Evolutionary conservation across 1,284 basidiomycete species (phyloP).

Genomic region (Ustilago curta): DNA sequence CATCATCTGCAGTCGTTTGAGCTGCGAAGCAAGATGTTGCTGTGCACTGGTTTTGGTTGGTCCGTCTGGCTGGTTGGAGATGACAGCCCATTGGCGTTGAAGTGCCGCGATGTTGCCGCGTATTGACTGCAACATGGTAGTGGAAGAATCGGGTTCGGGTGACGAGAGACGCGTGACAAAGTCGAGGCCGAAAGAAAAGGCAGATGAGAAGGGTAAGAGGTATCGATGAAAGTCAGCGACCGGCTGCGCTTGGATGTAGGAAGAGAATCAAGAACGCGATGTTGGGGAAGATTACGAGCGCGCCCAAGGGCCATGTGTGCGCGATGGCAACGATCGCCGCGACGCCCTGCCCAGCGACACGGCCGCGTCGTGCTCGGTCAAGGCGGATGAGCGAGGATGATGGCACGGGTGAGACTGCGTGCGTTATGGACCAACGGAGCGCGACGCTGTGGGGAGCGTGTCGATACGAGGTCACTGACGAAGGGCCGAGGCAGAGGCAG

Average conservation of each 20-base stretch:
- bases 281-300: background rate
- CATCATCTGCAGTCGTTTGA: constrained; percentile 57
- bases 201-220: background rate
- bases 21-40: constrained; percentile 56
- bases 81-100: constrained; percentile 62
- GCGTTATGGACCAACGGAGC: constrained; percentile 3
- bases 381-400: background rate
- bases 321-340: constrained; percentile 1
- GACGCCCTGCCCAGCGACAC: background rate
- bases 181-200: constrained; percentile 1
- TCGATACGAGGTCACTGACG: constrained; percentile 1
- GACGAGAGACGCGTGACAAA: constrained; percentile 4
- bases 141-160: background rate
- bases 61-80: constrained; percentile 58
- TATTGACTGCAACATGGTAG: constrained; percentile 48
- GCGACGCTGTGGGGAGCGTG: constrained; percentile 1
- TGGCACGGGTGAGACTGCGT: constrained; percentile 6
- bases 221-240: constrained; percentile 9
- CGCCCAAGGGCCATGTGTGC: background rate
- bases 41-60: constrained; percentile 58
- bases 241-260: constrained; percentile 4
- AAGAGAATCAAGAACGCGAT: background rate
- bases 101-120: constrained; percentile 56
- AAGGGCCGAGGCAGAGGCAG: constrained; percentile 6
- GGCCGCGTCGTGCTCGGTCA: background rate